Base-by-base conservation (phyloP, 495 filamentous ascomycete genomes). In the Penicillium crystallinum region DNA sequence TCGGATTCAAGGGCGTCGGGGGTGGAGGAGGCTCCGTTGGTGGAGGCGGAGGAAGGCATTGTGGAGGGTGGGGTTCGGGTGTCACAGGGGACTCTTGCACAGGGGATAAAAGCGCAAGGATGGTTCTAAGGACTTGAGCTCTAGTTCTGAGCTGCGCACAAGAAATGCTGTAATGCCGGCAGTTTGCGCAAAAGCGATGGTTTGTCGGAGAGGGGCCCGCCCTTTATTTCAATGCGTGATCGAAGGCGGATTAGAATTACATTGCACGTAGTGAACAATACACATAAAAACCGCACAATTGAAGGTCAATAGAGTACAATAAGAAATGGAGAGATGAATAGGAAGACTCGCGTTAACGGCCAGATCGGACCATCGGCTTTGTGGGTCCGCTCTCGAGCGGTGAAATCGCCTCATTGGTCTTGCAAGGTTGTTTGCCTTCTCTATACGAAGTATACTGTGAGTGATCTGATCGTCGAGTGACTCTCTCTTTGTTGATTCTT, bases 1-100 rank as follows among this genome's bases (percentile, higher is more conserved):
- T 75, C 69, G 51, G 71, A 65, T 66, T 78, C 72, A 46, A 78
- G 69, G 45, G 67, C 62, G 48, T 70, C 61, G 25, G 71, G 62
- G 27, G 66, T 55, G 41, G 63, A 29, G 44, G 55, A 46, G 21
- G 58, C 48, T 27, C 57, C 52, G 46, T 46, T 54, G n/a, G 56
- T 40, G 47, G 57, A 57, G 23, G 63, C 56, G n/a, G 63, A 64
- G 31, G 63, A 61, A 18, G 63, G 63, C 63, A 66, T 66, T 54
- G 35, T 45, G 46, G 19, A 45, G 51, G 11, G 46, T 30, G 34
- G 21, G 23, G 15, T 48, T 25, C 7, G 46, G 34, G 23, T 31
- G n/a, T 40, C 19, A 10, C 27, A 17, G 8, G 15, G 14, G 6
- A 22, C 48, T 15, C 34, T 36, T 19, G 21, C 15, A 6, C 15